Evolutionary conservation across 2,329 filamentous ascomycete species (phyloP).

Genomic region (Xylariaceae sp.): DNA sequence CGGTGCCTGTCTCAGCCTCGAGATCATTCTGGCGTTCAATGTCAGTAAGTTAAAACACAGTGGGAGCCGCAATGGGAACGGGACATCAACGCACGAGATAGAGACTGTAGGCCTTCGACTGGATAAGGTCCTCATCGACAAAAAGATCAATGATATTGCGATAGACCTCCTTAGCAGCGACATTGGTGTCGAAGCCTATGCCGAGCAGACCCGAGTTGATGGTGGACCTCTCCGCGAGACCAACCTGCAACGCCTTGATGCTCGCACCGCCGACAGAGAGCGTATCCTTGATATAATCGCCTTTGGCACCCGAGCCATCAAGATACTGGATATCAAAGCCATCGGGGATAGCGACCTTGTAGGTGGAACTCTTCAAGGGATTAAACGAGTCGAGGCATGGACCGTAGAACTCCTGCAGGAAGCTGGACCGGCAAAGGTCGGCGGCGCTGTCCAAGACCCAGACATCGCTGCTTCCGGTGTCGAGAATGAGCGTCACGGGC

Average conservation of each 20-base stretch:
- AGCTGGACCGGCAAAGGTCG: slow-evolving; percentile 36
- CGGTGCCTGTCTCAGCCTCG: slow-evolving; percentile 53
- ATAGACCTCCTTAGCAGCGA: slow-evolving; percentile 41
- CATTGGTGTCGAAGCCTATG: slow-evolving; percentile 50
- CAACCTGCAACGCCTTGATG: slow-evolving; percentile 50
- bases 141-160: slow-evolving; percentile 61
- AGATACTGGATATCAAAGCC: slow-evolving; percentile 59
- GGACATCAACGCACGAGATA: slow-evolving; percentile 45
- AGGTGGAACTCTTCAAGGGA: slow-evolving; percentile 44
- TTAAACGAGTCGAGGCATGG: slow-evolving; percentile 41
- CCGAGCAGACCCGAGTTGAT: slow-evolving; percentile 54
- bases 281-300: slow-evolving; percentile 55
- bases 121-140: slow-evolving; percentile 55
- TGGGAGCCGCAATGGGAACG: neutral
- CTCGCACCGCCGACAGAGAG: slow-evolving; percentile 47
- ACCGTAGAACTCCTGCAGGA: slow-evolving; percentile 34
- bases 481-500: slow-evolving; percentile 49
- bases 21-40: slow-evolving; percentile 38
- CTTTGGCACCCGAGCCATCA: slow-evolving; percentile 48
- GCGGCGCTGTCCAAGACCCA: slow-evolving; percentile 46
- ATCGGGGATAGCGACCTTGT: slow-evolving; percentile 36
- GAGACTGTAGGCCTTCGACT: slow-evolving; percentile 61
- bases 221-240: slow-evolving; percentile 45
- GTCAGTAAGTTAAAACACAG: slow-evolving; percentile 17
- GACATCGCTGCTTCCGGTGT: slow-evolving; percentile 60